Conservation (phyloP, 192 early-diverging fungal genomes). For the Coemansia sp. region DNA sequence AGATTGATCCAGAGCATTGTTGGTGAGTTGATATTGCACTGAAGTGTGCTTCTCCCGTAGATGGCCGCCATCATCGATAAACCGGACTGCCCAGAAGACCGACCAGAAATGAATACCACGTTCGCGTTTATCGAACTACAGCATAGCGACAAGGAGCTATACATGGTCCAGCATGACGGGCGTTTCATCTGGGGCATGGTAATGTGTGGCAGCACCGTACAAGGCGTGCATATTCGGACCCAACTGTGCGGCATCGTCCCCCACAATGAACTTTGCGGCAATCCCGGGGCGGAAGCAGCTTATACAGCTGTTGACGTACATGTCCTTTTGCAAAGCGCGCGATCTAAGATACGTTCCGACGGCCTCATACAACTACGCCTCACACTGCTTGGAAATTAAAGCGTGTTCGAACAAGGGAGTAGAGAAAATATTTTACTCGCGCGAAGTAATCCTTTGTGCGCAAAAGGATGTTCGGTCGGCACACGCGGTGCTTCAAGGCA, state of each 20-base stretch:
- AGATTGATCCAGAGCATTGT: background rate
- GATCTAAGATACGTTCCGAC: constrained; percentile 8
- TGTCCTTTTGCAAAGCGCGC: background rate
- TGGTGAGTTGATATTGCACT: background rate
- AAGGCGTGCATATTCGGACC: constrained; percentile 4
- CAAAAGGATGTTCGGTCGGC: constrained; percentile 12
- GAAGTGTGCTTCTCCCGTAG: no score
- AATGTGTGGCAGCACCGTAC: background rate
- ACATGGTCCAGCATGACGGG: background rate
- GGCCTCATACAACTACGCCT: background rate
- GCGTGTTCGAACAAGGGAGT: no score
- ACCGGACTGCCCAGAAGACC: background rate
- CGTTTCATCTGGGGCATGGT: constrained; percentile 7
- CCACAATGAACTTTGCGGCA: background rate
- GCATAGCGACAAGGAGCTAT: background rate
- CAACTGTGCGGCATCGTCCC: background rate
- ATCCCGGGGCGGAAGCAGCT: background rate
- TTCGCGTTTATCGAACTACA: constrained; percentile 1
- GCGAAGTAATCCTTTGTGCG: background rate
- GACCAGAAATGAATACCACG: background rate
- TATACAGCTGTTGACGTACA: background rate
- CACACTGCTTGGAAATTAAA: no score
- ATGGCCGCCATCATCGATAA: no score
- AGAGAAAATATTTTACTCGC: background rate
- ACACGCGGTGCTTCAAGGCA: constrained; percentile 18